Evolutionary conservation across 78 protist species (phyloP).

Genomic region (Dictyostelium citrinum): DNA sequence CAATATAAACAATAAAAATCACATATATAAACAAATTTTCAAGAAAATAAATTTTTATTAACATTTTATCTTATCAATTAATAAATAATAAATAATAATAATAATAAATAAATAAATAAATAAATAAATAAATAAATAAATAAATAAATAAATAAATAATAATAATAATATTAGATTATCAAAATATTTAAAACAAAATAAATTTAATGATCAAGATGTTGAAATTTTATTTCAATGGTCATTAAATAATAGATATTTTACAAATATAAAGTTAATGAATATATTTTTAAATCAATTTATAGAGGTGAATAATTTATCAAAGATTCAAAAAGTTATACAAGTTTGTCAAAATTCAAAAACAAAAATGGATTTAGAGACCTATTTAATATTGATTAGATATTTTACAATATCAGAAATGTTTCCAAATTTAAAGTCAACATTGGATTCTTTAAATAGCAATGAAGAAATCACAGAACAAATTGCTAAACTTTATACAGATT

Average conservation of each 20-base stretch:
- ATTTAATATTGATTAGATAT: not conserved
- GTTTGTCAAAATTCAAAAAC: not conserved
- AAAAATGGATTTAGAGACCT: constrained; percentile 1
- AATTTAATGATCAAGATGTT: constrained; percentile 2
- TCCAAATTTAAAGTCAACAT: not conserved
- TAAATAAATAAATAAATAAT: too few species aligned
- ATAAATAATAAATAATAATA: too few species aligned
- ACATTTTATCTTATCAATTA: too few species aligned
- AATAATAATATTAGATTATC: not conserved
- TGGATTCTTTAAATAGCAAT: not conserved
- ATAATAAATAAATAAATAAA: too few species aligned
- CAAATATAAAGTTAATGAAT: not conserved
- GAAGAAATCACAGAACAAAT: not conserved
- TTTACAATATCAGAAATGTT: not conserved
- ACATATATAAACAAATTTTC: too few species aligned
- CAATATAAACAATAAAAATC: too few species aligned
- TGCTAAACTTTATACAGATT: not conserved
- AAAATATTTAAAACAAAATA: not conserved
- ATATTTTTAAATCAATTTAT: not conserved
- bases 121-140: too few species aligned
- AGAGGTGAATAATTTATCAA: not conserved
- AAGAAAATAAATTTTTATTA: too few species aligned
- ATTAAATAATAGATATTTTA: not conserved
- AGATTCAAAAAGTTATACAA: not conserved
- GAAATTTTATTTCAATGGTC: constrained; percentile 13